Base-by-base conservation (phyloP, 345 rosid genomes). In the Barbarea vulgaris region DNA sequence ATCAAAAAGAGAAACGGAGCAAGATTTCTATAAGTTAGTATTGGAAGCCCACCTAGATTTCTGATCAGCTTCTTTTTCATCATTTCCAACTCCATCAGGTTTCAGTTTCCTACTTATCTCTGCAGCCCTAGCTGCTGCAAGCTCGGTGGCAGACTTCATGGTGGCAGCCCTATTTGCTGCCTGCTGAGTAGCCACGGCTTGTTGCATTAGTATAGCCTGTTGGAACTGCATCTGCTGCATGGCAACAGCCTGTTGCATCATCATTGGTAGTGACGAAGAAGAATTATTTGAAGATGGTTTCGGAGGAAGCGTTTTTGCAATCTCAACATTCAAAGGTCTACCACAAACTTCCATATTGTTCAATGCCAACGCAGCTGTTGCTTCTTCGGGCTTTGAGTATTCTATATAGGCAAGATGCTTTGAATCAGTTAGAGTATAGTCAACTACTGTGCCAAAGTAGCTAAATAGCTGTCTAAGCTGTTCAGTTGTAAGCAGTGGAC, bases 191-290 rank as follows among this genome's bases (percentile, higher is more conserved):
- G 88, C 88, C 90, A 91, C 68, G 25, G 88, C 88, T 79, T 94
- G 98, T 44, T 94, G 98, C 98, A 94, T 94, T 67, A 91, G 80
- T 86, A 94, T 86, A 69, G 98, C 97, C 83, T 94, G 97, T 64
- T 94, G 98, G 82, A 91, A 94, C 65, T 94, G 97, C 96, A 94
- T 89, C 74, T 94, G 98, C 76, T 94, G 98, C 93, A 91, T 89
- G 34, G 91, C 96, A 79, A 94, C 97, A 63, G 97, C 98, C 82
- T 94, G 98, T 85, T 91, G 98, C 97, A 94, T 91, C 91, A 93
- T 89, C 88, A 94, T 81, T 67, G 97, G 98, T 70, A 94, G 83
- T 62, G 97, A 89, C 50, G 98, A 88, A 24, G 94, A 82, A 33
- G 88, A 82, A 73, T 78, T 83, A 61, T 78, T 36, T 28, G 59